Evolutionary conservation across 495 filamentous ascomycete species (phyloP).

Genomic region (Penicillium egyptiacum): DNA sequence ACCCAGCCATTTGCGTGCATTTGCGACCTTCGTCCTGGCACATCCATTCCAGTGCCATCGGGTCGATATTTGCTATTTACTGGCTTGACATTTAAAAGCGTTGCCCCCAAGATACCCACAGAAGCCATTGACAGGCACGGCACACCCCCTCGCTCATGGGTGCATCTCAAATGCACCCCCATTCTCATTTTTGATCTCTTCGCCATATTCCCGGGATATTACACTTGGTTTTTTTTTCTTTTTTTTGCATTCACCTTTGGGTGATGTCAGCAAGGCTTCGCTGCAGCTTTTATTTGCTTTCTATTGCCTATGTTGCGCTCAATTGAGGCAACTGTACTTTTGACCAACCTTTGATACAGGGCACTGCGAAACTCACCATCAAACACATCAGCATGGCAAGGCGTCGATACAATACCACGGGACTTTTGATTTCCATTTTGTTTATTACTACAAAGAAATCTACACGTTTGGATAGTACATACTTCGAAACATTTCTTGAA

Average conservation of each 20-base stretch:
- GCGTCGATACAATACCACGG: constrained; percentile 31
- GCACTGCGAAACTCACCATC: constrained; percentile 17
- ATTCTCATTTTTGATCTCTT: constrained; percentile 9
- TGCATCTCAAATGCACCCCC: constrained; percentile 5
- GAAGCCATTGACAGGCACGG: not conserved
- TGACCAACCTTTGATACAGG: constrained; percentile 9
- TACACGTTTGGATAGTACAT: constrained; percentile 13
- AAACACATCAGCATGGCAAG: constrained; percentile 40
- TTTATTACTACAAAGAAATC: constrained; percentile 18
- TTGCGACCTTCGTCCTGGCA: not conserved
- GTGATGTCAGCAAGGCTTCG: not conserved
- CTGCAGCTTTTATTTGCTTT: constrained; percentile 8
- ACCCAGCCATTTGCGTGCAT: not conserved
- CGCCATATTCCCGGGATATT: constrained; percentile 7
- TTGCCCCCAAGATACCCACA: constrained; percentile 8
- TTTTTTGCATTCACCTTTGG: constrained; percentile 17
- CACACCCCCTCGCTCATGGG: not conserved
- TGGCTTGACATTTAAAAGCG: constrained; percentile 7
- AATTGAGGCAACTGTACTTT: constrained; percentile 16
- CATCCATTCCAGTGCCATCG: not conserved
- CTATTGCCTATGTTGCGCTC: constrained; percentile 1
- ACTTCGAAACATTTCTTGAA: constrained; percentile 5
- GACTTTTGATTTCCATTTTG: constrained; percentile 12
- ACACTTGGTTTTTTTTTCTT: constrained; percentile 1
- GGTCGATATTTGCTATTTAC: constrained; percentile 1